Evolutionary conservation across 352 stramenopile genomes (phyloP).

Genomic region (Globisporangium solare): DNA sequence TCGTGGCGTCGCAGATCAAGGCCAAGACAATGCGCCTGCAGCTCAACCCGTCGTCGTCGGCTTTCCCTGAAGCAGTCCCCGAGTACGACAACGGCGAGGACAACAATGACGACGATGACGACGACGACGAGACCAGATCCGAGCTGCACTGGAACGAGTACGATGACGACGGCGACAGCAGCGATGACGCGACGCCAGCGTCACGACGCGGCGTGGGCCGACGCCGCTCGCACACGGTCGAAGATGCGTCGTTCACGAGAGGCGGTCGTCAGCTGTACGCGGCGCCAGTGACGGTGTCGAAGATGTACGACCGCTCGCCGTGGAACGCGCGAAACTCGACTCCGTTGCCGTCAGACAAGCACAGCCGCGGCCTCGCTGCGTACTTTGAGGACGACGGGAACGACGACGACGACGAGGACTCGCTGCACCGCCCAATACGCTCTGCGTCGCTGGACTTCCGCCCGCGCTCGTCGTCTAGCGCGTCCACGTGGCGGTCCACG

Average conservation of each 20-base stretch:
- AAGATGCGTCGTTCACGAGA: conserved; percentile 17
- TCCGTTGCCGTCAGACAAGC: conserved; percentile 2
- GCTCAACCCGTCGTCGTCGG: conserved; percentile 27
- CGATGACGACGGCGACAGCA: conserved; percentile 6
- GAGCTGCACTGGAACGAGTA: neutral
- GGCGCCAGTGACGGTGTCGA: conserved; percentile 9
- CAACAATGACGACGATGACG: conserved; percentile 22
- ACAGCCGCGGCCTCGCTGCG: conserved; percentile 6
- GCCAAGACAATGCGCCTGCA: conserved; percentile 52
- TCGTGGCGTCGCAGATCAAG: conserved; percentile 61
- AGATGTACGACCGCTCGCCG: conserved; percentile 5
- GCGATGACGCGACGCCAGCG: neutral
- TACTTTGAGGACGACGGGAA: conserved; percentile 12
- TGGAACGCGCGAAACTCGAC: conserved; percentile 12
- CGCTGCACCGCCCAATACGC: conserved; percentile 1
- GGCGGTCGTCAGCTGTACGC: conserved; percentile 15
- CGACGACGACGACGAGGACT: conserved; percentile 13
- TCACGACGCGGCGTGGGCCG: conserved; percentile 1
- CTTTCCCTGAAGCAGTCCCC: conserved; percentile 23
- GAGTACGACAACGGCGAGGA: conserved; percentile 24
- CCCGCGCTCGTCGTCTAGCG: conserved; percentile 25
- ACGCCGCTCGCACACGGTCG: conserved; percentile 20
- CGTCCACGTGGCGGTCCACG: conserved; percentile 19
- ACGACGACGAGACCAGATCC: conserved; percentile 1
- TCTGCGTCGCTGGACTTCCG: conserved; percentile 16